Evolutionary conservation across 257 asterid genomes (phyloP), one percentile per base, ranked within the genome.

Genomic region (Euphrasia confusa): DNA sequence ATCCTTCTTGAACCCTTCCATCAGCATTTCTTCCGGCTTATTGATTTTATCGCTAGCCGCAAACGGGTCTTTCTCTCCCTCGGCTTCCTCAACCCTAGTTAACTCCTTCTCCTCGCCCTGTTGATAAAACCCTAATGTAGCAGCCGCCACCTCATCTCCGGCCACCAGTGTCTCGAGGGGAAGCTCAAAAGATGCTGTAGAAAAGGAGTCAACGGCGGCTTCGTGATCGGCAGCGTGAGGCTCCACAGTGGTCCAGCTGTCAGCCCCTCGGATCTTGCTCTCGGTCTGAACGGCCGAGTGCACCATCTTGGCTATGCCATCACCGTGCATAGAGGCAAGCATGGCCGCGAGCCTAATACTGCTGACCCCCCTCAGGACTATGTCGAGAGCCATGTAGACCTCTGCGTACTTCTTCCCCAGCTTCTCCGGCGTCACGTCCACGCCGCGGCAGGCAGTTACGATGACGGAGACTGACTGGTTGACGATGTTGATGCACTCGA

Each of bases 311-410:
- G 99, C 99, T 11, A 92, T 87, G 75, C 97, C 85, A 10, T 92
- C 97, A 0, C 99, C 99, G 78, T 92, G 99, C 97, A 92, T 86
- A 7, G 97, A 82, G 17, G 86, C 95, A 58, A 92, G 78, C 99
- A 92, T 92, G 0, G 97, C 91, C 0, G 97, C 95, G 8, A 92
- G 76, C 83, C 99, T 83, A 67, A 92, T 92, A 71, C 87, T 84
- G 70, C 96, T 89, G 30, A 83, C 97, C 40, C 99, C 99, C 64
- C 83, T 80, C 81, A 92, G 73, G 37, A 92, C 97, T 27, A 92
- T 92, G 79, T 92, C 99, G 79, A 92, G 76, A 18, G 97, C 99
- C 99, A 92, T 92, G 61, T 92, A 92, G 68, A 92, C 80, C 72
- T 92, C 99, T 0, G 95, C 96, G 0, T 92, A 92, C 63, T 92